Base-by-base conservation (phyloP, 2,329 filamentous ascomycete genomes). In the Diaporthe humulicola region DNA sequence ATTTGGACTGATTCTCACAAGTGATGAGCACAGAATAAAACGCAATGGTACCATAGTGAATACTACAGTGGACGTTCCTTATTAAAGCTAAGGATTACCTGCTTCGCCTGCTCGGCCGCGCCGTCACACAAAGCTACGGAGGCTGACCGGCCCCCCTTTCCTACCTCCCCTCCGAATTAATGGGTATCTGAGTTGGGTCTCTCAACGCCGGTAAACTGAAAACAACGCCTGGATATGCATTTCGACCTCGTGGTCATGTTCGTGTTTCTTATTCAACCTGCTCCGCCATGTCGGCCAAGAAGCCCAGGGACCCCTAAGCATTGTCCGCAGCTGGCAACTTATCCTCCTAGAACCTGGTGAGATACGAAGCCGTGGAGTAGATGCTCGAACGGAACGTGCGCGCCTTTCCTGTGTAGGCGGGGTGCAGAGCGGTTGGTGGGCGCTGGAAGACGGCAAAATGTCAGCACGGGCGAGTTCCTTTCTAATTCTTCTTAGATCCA, bases 341-440 rank as follows among this genome's bases (percentile, higher is more conserved):
- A 10, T 61, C 25, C 4, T 15, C 50, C 78, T 80, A 89, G 79
- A 90, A 89, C 33, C 86, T 85, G 58, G 85, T 84, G 80, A 90
- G 84, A 77, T 88, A 81, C n/a, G 85, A 83, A 50, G 83, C 87
- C 75, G 85, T 86, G 58, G 88, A 90, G 79, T 90, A 90, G 45
- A 74, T 61, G 48, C 74, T 76, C 45, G 72, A 74, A 10, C 64
- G 64, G 45, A 52, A 67, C 7, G 64, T 67, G 30, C 81, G 81
- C 77, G 84, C 88, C 38, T 81, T 80, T 3, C 82, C 82, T 42
- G 82, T 82, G 78, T 88, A 84, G 67, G 87, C 86, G 36, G 91
- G 91, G 78, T 93, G 91, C 77, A 91, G 76, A 2, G 89, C 88
- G 10, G 90, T 90, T 38, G 88, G 86, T 1, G 91, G 91, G 15